A percentile compares a stretch with the other conserved stretches of the same genome.
Conservation (phyloP, 1,139 yeast species). For the Blastobotrys capitulatus region DNA sequence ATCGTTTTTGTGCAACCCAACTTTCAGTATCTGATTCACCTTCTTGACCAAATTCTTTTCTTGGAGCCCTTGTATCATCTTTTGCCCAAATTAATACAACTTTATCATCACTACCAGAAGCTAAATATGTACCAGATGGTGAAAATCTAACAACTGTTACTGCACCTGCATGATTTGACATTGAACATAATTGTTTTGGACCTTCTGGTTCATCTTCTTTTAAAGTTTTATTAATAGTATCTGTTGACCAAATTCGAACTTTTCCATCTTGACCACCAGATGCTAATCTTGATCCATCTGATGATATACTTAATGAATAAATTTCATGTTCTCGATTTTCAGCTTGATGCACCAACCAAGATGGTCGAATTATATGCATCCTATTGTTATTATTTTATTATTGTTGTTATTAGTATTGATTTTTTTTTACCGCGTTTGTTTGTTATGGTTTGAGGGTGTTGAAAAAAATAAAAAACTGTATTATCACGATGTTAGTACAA, state of each 20-base stretch:
- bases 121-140: slow-evolving; percentile 81
- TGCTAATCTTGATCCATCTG: slow-evolving; percentile 80
- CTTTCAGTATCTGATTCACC: slow-evolving; percentile 67
- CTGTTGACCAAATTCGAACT: slow-evolving; percentile 83
- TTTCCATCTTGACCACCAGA: slow-evolving; percentile 92
- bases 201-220: slow-evolving; percentile 15
- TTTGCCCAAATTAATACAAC: slow-evolving; percentile 89
- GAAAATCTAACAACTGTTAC: slow-evolving; percentile 81
- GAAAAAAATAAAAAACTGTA: no score
- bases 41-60: slow-evolving; percentile 46
- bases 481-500: background rate
- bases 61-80: slow-evolving; percentile 53
- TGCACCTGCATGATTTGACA: slow-evolving; percentile 56
- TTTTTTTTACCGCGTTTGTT: background rate
- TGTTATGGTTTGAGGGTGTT: background rate
- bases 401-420: background rate
- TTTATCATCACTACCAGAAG: slow-evolving; percentile 92
- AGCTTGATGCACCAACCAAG: slow-evolving; percentile 77
- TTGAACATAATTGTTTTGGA: slow-evolving; percentile 32
- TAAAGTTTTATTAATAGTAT: slow-evolving; percentile 43
- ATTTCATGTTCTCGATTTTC: slow-evolving; percentile 79
- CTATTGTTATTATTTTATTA: background rate
- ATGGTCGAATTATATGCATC: slow-evolving; percentile 76
- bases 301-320: slow-evolving; percentile 73
- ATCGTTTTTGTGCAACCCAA: slow-evolving; percentile 87